Conservation (phyloP, 257 asterid species). For the Osmanthus fragrans region DNA sequence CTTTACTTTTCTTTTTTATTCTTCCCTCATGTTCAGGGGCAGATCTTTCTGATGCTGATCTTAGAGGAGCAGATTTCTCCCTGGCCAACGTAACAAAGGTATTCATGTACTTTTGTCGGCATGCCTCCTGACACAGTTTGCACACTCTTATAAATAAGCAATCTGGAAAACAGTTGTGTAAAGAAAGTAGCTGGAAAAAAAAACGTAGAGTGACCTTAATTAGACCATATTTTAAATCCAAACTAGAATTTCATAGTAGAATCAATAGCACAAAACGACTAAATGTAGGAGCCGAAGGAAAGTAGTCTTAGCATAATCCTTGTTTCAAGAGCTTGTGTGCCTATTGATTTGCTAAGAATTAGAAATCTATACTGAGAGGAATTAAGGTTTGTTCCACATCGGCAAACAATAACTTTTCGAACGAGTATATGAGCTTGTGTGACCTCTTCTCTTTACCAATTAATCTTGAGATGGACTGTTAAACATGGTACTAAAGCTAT, state of each 20-base stretch:
- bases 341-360: not conserved
- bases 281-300: too few species aligned
- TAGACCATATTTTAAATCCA: not conserved
- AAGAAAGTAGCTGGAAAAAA: not conserved
- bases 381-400: not conserved
- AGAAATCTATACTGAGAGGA: not conserved
- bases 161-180: not conserved
- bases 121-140: not conserved
- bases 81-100: constrained; percentile 92
- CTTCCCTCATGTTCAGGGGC: constrained; percentile 60
- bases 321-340: not conserved
- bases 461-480: not conserved
- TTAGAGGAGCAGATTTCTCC: constrained; percentile 94
- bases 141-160: not conserved
- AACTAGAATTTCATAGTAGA: not conserved
- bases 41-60: constrained; percentile 94
- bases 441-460: not conserved
- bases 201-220: not conserved
- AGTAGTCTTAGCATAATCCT: not conserved
- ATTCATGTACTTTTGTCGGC: not conserved
- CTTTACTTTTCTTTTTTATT: not conserved
- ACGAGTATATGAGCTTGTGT: not conserved
- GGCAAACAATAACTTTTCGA: not conserved
- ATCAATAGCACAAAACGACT: not conserved
- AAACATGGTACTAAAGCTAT: not conserved